phyloP scores from a whole-genome alignment of 2,329 filamentous ascomycete species.

The Teratosphaeria zuluensis region DNA sequence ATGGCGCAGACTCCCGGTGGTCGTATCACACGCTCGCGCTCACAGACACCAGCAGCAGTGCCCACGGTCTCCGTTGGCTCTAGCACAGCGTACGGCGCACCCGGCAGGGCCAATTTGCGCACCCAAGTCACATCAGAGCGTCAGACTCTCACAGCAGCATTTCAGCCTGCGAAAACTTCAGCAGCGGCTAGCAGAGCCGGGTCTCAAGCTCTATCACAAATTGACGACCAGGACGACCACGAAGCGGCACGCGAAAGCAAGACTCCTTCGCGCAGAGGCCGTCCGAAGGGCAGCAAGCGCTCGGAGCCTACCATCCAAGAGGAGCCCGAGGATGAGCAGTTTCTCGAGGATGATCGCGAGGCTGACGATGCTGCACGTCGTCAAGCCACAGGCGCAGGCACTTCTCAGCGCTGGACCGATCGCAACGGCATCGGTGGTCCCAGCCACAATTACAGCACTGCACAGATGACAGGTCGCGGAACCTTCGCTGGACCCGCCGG shows the following conservation, averaged over 20 bases:
- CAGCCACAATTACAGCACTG: not conserved
- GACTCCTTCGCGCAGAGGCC: not conserved
- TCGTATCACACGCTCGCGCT: slow-evolving; percentile 1
- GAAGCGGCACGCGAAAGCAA: not conserved
- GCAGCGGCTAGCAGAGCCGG: not conserved
- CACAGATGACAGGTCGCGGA: not conserved
- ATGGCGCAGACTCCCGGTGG: not conserved
- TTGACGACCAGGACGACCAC: not conserved
- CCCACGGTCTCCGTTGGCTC: slow-evolving; percentile 5
- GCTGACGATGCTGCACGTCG: not conserved
- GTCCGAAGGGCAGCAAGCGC: not conserved
- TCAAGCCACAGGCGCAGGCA: not conserved
- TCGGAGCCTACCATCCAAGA: not conserved
- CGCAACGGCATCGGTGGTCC: not conserved
- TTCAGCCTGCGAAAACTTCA: not conserved
- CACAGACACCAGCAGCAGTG: slow-evolving; percentile 1
- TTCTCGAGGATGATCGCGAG: not conserved
- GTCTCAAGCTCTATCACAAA: not conserved
- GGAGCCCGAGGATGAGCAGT: not conserved
- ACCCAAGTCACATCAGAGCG: slow-evolving; percentile 2
- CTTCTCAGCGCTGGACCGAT: not conserved
- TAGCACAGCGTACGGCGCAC: slow-evolving; percentile 8
- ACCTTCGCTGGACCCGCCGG: not conserved
- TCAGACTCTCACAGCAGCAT: not conserved
- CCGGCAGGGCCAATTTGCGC: slow-evolving; percentile 5